Evolutionary conservation across 176 grass and related monocot genomes (phyloP).

Genomic region (Miscanthus lutarioriparius): DNA sequence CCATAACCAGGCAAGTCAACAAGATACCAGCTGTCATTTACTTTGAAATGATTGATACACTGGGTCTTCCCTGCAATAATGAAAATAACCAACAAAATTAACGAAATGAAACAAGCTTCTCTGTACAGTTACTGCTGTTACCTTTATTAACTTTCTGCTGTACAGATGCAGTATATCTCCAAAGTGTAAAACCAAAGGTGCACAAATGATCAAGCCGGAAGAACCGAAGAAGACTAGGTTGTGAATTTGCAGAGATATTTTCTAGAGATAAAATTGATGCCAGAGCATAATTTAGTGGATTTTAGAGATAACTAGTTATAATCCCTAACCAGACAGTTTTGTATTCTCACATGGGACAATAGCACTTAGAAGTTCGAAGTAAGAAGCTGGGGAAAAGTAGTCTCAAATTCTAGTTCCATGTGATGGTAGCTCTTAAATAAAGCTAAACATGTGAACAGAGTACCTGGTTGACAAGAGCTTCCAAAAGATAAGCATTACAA

Average conservation of each 20-base stretch:
- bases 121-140: background rate
- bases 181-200: slow-evolving; percentile 1
- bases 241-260: background rate
- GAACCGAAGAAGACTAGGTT: background rate
- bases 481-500: slow-evolving; percentile 14
- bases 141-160: background rate
- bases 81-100: slow-evolving; percentile 19
- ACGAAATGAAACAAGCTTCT: background rate
- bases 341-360: background rate
- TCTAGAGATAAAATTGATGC: slow-evolving; percentile 6
- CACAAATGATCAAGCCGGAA: slow-evolving; percentile 9
- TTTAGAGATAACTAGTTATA: background rate
- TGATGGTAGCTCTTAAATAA: background rate
- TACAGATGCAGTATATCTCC: slow-evolving; percentile 8
- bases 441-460: background rate
- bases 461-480: background rate
- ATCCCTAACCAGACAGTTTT: background rate
- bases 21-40: slow-evolving; percentile 97
- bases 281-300: background rate
- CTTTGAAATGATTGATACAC: slow-evolving; percentile 95
- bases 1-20: slow-evolving; percentile 98
- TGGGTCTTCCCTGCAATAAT: slow-evolving; percentile 84
- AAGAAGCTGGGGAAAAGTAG: background rate
- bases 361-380: slow-evolving; percentile 7
- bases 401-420: background rate